A percentile compares a stretch with the other conserved stretches of the same genome.
phyloP scores from a whole-genome alignment of 768 basidiomycete species.

The Auricularia auricula-judae region DNA sequence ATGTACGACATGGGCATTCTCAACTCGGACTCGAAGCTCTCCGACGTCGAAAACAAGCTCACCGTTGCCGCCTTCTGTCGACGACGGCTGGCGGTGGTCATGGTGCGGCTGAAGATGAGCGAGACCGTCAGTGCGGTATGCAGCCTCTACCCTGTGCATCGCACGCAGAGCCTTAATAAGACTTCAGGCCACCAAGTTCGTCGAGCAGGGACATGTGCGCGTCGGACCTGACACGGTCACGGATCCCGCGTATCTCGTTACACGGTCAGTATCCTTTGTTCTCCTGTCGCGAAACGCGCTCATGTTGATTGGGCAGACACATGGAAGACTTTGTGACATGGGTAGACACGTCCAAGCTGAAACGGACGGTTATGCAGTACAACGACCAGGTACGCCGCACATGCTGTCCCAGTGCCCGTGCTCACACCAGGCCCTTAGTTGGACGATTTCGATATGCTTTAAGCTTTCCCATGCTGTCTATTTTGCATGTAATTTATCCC shows the following conservation, averaged over 20 bases:
- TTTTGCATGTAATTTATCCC: neutral
- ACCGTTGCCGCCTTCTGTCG: conserved; percentile 93
- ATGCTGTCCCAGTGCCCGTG: neutral
- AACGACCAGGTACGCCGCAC: conserved; percentile 74
- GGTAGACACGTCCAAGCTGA: conserved; percentile 96
- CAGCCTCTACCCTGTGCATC: conserved; percentile 11
- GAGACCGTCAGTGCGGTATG: conserved; percentile 89
- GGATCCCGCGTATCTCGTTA: conserved; percentile 93
- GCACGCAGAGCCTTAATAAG: neutral
- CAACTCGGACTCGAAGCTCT: conserved; percentile 75
- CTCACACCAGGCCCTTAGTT: conserved; percentile 37
- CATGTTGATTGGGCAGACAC: conserved; percentile 37
- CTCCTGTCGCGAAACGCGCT: conserved; percentile 3
- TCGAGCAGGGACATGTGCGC: conserved; percentile 96
- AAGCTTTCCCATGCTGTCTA: conserved; percentile 8
- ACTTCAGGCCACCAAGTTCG: conserved; percentile 81
- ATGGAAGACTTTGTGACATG: conserved; percentile 99
- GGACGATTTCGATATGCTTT: conserved; percentile 89
- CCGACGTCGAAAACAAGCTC: conserved; percentile 88
- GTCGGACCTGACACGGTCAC: conserved; percentile 94
- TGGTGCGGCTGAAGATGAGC: conserved; percentile 89
- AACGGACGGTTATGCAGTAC: conserved; percentile 89
- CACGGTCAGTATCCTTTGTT: conserved; percentile 38
- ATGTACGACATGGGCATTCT: conserved; percentile 96
- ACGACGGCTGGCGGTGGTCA: conserved; percentile 81